Percentiles rank a stretch among this genome's conserved stretches.
phyloP scores from a whole-genome alignment of 257 asterid genomes.

The Leptodermis oblonga region DNA sequence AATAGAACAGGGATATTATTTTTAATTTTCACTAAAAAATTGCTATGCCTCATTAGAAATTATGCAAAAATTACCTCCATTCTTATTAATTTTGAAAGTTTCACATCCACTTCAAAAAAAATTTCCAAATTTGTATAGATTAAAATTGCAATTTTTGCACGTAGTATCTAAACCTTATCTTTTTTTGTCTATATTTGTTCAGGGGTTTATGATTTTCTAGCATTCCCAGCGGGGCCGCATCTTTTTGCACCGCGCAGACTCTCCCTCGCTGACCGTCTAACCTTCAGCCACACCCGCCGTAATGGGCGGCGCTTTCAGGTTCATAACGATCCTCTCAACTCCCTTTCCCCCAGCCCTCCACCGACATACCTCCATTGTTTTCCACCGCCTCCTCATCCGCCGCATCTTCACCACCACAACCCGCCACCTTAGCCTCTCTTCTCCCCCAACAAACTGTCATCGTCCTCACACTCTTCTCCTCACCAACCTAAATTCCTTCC shows the following conservation, averaged over 20 bases:
- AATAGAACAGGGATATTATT: no score
- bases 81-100: no score
- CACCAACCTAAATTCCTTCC: slow-evolving; percentile 10
- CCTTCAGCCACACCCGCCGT: slow-evolving; percentile 15
- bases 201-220: neutral
- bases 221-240: slow-evolving; percentile 2
- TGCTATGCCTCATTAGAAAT: no score
- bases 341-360: slow-evolving; percentile 42
- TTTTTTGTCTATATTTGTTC: no score
- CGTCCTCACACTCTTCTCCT: slow-evolving; percentile 15
- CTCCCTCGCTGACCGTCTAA: neutral
- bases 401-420: slow-evolving; percentile 34
- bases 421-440: slow-evolving; percentile 29
- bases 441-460: slow-evolving; percentile 25
- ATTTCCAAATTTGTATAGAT: no score
- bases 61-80: no score
- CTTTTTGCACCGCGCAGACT: slow-evolving; percentile 20
- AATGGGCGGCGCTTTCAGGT: slow-evolving; percentile 79
- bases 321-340: slow-evolving; percentile 49
- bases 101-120: no score
- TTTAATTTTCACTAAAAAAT: no score
- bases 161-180: no score
- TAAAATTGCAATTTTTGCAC: no score
- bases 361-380: slow-evolving; percentile 21
- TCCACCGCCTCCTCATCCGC: slow-evolving; percentile 51